Percentiles rank a stretch among this genome's conserved stretches.
Conservation (phyloP, 257 asterid genomes). For the Ocimum tenuiflorum region DNA sequence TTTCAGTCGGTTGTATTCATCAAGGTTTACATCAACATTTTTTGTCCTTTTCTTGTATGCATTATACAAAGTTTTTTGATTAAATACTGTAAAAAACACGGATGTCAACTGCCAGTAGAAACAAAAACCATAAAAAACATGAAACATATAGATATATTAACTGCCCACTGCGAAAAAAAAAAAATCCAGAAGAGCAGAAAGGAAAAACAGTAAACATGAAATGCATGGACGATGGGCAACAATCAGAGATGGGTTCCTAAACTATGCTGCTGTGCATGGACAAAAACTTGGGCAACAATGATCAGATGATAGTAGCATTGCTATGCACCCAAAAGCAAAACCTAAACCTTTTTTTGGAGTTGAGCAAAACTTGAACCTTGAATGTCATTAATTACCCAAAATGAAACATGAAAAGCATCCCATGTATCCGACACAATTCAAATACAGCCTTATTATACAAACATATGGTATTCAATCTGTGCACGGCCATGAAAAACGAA, state of each 20-base stretch:
- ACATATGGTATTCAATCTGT: neutral
- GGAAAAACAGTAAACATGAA: neutral
- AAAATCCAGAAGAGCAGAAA: neutral
- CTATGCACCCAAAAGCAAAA: neutral
- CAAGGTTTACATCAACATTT: constrained; percentile 53
- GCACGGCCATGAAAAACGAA: neutral
- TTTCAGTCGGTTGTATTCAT: constrained; percentile 71
- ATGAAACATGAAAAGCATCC: neutral
- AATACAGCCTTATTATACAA: neutral
- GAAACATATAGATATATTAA: neutral
- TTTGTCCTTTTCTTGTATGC: constrained; percentile 88
- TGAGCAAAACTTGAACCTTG: too few relatives aligned
- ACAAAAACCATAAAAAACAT: too few relatives aligned
- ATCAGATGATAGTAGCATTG: too few relatives aligned
- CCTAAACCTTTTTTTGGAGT: neutral
- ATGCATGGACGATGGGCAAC: neutral
- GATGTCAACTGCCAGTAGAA: neutral
- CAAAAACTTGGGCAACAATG: too few relatives aligned
- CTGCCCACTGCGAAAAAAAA: neutral
- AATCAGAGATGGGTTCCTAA: neutral
- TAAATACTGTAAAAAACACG: constrained; percentile 51
- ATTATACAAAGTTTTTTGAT: constrained; percentile 68
- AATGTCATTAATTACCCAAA: neutral
- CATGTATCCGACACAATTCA: neutral
- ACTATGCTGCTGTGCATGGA: neutral